Evolutionary conservation across 2,329 filamentous ascomycete genomes (phyloP).

Genomic region (Thermoascus crustaceus): DNA sequence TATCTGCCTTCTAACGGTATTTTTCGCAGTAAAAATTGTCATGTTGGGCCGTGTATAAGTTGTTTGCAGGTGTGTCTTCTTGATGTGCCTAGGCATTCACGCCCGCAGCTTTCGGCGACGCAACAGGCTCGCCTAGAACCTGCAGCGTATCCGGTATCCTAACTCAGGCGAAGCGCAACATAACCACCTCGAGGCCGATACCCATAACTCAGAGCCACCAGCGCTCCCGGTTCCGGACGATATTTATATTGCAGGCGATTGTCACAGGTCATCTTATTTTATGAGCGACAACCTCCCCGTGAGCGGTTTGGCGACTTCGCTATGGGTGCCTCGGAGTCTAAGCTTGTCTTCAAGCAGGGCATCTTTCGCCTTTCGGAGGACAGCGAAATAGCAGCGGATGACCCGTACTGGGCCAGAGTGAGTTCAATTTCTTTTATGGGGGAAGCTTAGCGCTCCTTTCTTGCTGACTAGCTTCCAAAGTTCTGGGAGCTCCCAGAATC

Average conservation of each 20-base stretch:
- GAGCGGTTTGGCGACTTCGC: constrained; percentile 20
- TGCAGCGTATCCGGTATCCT: background rate
- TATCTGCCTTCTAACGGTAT: no score
- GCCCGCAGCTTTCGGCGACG: background rate
- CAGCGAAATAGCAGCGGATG: constrained; percentile 74
- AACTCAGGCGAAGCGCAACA: constrained; percentile 1
- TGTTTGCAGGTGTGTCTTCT: no score
- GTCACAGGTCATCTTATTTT: no score
- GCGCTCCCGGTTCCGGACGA: no score
- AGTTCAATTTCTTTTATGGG: constrained; percentile 26
- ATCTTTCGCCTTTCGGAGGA: constrained; percentile 96
- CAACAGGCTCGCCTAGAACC: background rate
- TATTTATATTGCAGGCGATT: no score
- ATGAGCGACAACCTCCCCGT: constrained; percentile 11
- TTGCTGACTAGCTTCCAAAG: constrained; percentile 39
- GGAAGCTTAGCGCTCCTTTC: background rate
- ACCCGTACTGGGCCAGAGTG: constrained; percentile 89
- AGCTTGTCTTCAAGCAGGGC: constrained; percentile 96
- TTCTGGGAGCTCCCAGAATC: constrained; percentile 98
- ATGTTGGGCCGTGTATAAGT: no score
- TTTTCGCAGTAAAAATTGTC: no score
- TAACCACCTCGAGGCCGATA: no score
- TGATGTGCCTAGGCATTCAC: no score
- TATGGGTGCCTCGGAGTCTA: constrained; percentile 98
- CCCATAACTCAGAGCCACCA: no score